Conservation (phyloP, 2,329 filamentous ascomycete species). For the Xylariaceae sp. region DNA sequence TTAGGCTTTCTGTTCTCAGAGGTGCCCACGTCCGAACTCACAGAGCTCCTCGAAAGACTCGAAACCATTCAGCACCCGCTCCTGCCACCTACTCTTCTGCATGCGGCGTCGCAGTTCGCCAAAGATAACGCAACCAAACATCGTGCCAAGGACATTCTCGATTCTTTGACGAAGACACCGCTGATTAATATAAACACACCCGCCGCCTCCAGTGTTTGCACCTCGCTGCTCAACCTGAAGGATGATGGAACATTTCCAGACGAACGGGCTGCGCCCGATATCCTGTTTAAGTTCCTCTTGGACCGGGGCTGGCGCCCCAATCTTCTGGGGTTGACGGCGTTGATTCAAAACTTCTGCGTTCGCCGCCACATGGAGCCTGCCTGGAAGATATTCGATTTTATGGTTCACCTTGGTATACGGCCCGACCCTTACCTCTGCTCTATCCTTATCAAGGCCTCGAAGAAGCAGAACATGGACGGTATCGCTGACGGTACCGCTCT, state of each 20-base stretch:
- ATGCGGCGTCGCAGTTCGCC: conserved; percentile 44
- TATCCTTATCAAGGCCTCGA: conserved; percentile 66
- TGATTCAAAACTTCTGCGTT: conserved; percentile 66
- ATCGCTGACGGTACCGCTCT: conserved; percentile 50
- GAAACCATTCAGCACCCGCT: conserved; percentile 21
- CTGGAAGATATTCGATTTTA: conserved; percentile 58
- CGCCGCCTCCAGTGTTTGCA: conserved; percentile 50
- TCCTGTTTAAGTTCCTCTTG: conserved; percentile 52
- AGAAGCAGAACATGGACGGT: no score
- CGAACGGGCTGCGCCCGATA: conserved; percentile 43
- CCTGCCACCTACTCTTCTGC: conserved; percentile 38
- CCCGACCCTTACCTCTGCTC: conserved; percentile 64
- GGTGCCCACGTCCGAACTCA: conserved; percentile 12
- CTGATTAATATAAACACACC: conserved; percentile 42
- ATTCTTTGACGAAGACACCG: conserved; percentile 29
- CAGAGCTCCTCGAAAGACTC: conserved; percentile 19
- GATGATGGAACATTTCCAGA: conserved; percentile 32
- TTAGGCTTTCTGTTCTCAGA: conserved; percentile 3
- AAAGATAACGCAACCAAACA: conserved; percentile 34
- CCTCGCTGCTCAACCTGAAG: conserved; percentile 47
- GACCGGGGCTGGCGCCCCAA: conserved; percentile 59
- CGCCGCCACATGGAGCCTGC: conserved; percentile 58
- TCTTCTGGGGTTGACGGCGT: conserved; percentile 56
- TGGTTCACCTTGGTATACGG: conserved; percentile 52
- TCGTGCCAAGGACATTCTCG: conserved; percentile 40